Evolutionary conservation across 2,329 filamentous ascomycete genomes (phyloP).

Genomic region (Alternaria tenuissima): DNA sequence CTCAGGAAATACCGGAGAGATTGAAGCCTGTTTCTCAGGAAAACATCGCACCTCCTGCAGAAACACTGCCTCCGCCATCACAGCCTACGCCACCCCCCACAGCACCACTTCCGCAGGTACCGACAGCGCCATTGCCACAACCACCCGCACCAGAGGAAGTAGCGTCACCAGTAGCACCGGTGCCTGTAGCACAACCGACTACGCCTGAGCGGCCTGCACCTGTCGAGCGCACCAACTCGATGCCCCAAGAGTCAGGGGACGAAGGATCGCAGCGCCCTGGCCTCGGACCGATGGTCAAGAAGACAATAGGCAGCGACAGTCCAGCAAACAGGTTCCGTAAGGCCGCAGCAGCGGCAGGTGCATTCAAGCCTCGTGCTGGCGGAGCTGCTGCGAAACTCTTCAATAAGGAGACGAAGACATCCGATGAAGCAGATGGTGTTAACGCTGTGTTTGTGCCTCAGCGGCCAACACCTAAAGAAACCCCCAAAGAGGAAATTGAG

Average conservation of each 20-base stretch:
- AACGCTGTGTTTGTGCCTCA: conserved; percentile 84
- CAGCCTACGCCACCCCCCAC: conserved; percentile 35
- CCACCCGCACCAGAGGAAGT: conserved; percentile 16
- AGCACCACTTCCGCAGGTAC: conserved; percentile 39
- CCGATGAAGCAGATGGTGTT: conserved; percentile 84
- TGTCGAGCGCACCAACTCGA: conserved; percentile 52
- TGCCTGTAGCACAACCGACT: conserved; percentile 17
- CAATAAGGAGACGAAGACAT: conserved; percentile 63
- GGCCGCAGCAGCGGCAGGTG: conserved; percentile 71
- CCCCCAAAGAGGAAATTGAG: conserved; percentile 36
- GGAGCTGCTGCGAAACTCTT: conserved; percentile 83
- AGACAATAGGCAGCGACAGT: conserved; percentile 75
- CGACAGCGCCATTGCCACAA: conserved; percentile 15
- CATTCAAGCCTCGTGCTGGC: conserved; percentile 87
- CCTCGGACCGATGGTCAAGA: conserved; percentile 89
- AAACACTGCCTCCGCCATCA: conserved; percentile 17
- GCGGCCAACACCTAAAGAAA: conserved; percentile 40
- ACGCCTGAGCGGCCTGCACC: conserved; percentile 14
- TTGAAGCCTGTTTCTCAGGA: conserved; percentile 29
- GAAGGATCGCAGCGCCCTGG: conserved; percentile 72
- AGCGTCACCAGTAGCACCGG: conserved; percentile 48
- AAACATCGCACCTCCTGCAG: conserved; percentile 14
- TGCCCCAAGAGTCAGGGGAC: conserved; percentile 60
- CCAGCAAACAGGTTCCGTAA: conserved; percentile 81
- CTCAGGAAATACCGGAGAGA: conserved; percentile 41